Base-by-base conservation (phyloP, 1,284 basidiomycete species). In the Marasmius fiardii region DNA sequence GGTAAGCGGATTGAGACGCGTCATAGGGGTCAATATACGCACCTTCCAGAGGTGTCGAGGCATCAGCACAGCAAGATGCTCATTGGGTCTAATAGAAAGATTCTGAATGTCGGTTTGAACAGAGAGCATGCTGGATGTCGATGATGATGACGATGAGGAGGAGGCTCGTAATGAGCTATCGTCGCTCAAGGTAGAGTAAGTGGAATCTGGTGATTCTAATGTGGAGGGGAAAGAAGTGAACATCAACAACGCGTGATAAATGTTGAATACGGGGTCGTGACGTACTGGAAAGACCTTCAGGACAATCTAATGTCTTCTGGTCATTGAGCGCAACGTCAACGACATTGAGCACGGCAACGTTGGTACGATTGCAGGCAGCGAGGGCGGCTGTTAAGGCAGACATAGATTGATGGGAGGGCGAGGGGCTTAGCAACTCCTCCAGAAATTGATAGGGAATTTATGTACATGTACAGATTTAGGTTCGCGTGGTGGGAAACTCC, bases 21-120 rank as follows among this genome's bases (percentile, higher is more conserved):
- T 49, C 47, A 44, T 49, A 49, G 47, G 47, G 47, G 26, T 31
- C 28, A 33, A 33, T 20, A 4, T 3, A 64, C 75, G 43, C 50
- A 84, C 85, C 82, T 90, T 90, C 88, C 89, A 90, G 37, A 88
- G 77, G 43, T 74, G 71, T 67, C 75, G 83, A 31, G 81, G 79
- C 51, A 91, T 78, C 16, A 89, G 74, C 26, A 90, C 85, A 35
- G 88, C 89, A n/a, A 91, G 78, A 63, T 91, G 86, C 68, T 90
- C 85, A 68, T 88, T 88, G 47, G 72, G 64, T 23, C 76, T 75
- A 6, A 58, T 8, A 12, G 14, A 31, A 16, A 31, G 47, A 31
- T 33, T 23, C 12, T 49, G 47, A 2, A 20, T 16, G 39, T 41
- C 39, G 7, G 39, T 41, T 16, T 41, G 39, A 20, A 31, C 31